phyloP scores from a whole-genome alignment of 2,329 filamentous ascomycete genomes.

The Colletotrichum acutatum region DNA sequence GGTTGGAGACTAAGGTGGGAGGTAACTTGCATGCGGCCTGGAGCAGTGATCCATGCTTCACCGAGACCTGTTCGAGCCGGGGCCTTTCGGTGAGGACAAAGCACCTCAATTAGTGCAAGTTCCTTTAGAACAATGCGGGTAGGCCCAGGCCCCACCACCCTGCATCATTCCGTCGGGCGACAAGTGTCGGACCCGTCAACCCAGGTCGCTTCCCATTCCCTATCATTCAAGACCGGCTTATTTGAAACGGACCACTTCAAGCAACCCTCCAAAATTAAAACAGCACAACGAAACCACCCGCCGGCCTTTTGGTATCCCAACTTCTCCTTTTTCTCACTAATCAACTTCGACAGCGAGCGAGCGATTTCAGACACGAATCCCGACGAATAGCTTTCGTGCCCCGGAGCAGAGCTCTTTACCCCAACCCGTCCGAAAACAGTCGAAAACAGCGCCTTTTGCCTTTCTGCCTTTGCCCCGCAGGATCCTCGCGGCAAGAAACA shows the following conservation, averaged over 20 bases:
- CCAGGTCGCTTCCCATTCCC: slow-evolving; percentile 28
- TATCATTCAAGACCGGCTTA: slow-evolving; percentile 32
- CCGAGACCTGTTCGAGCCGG: slow-evolving; percentile 22
- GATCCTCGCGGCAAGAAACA: slow-evolving; percentile 33
- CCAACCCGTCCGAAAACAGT: slow-evolving; percentile 24
- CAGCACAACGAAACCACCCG: slow-evolving; percentile 21
- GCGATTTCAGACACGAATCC: slow-evolving; percentile 1
- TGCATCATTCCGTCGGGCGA: slow-evolving; percentile 29
- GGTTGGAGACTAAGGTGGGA: not conserved
- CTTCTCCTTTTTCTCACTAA: not conserved
- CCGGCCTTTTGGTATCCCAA: not conserved
- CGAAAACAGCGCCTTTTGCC: not conserved
- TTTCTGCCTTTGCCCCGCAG: slow-evolving; percentile 23
- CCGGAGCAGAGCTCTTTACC: slow-evolving; percentile 27
- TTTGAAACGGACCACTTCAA: slow-evolving; percentile 35
- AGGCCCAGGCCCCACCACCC: slow-evolving; percentile 26
- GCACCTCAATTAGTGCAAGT: slow-evolving; percentile 34
- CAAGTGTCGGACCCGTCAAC: slow-evolving; percentile 24
- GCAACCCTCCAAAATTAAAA: slow-evolving; percentile 21
- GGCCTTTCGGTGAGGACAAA: slow-evolving; percentile 24
- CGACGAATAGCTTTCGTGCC: not conserved
- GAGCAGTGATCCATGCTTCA: slow-evolving; percentile 18
- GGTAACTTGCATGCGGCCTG: not conserved
- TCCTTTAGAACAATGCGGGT: slow-evolving; percentile 33
- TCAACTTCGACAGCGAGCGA: slow-evolving; percentile 3